Evolutionary conservation across 371 early-diverging fungal species (phyloP), one percentile per base, ranked within the genome.

Genomic region (Mucor ambiguus): DNA sequence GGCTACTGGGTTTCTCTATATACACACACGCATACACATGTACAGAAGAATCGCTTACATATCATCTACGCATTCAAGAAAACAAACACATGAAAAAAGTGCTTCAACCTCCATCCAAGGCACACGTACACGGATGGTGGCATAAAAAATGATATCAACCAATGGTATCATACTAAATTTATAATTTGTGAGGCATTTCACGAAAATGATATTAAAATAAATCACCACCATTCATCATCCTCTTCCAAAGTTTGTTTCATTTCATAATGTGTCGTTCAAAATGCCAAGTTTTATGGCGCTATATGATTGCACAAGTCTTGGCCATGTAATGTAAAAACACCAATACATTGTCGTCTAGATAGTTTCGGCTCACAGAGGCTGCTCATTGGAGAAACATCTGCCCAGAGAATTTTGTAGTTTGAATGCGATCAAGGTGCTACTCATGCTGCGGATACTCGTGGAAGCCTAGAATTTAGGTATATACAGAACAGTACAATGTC

Each of bases 141-240:
- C 26, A 62, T 37, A 12, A 49, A 62, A 62, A 61, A 24, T 52
- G 62, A 60, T 46, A 29, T 57, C 58, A 58, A 22, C 58, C 37
- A 58, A 58, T 64, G 20, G 57, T 41, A 32, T 58, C 48, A 16
- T 35, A 32, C 46, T 46, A 28, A 20, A 46, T 22, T 46, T 46
- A 20, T 9, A 46, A 46, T 9, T 20, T 46, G 44, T 10, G 46
- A 46, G 46, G 46, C 46, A 22, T 46, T 22, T 46, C 41, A 41
- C 12, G 20, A 24, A 49, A 49, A 49, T n/a, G 49, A 49, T 49
- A 49, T 49, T 49, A 49, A 26, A n/a, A 49, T 24, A 18, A 16
- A 5, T 7, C 26, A 54, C 28, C 22, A 52, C 7, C 29, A 28
- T 14, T 11, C 26, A 29, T 54, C 41, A 16, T 41, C 41, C 4